Evolutionary conservation across 495 filamentous ascomycete species (phyloP).

Genomic region (Penicillium ochrochloron): DNA sequence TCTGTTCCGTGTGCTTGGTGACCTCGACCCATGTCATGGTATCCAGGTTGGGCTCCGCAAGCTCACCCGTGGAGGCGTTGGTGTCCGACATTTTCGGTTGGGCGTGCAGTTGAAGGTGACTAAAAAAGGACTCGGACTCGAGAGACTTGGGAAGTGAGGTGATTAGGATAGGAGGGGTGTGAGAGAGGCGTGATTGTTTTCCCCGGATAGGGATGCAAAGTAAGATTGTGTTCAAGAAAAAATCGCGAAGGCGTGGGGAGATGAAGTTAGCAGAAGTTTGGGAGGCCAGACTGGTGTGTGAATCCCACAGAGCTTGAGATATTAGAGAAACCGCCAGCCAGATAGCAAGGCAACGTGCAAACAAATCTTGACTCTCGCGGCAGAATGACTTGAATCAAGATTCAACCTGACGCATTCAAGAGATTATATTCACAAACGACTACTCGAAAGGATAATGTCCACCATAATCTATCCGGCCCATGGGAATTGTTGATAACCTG

Average conservation of each 20-base stretch:
- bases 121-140: not conserved
- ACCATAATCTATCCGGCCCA: not conserved
- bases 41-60: not conserved
- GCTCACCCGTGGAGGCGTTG: not conserved
- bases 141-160: not conserved
- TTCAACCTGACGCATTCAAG: too few relatives aligned
- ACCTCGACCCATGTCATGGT: conserved; percentile 8
- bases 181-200: not conserved
- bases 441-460: not conserved
- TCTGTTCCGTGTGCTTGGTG: not conserved
- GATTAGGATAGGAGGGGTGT: not conserved
- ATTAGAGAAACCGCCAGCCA: not conserved
- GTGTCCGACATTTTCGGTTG: not conserved
- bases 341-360: not conserved
- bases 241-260: not conserved
- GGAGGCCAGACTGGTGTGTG: not conserved
- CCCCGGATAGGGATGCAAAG: not conserved
- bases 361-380: not conserved
- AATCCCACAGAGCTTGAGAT: not conserved
- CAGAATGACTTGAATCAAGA: too few relatives aligned
- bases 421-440: not conserved
- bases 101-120: not conserved
- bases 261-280: not conserved
- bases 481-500: not conserved
- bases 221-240: not conserved